Evolutionary conservation across 345 rosid species (phyloP), one percentile per base, ranked within the genome.

Genomic region (Euphorbia peplus): DNA sequence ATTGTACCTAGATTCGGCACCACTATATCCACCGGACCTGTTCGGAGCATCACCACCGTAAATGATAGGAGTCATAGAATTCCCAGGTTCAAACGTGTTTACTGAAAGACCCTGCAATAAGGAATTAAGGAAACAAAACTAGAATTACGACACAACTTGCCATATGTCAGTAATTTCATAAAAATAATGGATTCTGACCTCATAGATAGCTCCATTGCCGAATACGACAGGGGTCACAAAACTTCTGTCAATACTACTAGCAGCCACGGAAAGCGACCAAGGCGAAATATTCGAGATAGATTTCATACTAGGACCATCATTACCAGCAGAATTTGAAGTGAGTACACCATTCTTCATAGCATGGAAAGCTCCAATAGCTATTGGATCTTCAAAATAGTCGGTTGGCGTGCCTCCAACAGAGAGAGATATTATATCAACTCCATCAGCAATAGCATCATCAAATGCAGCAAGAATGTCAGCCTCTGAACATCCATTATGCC

Each of bases 231-330:
- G 26, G 21, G 68, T 59, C 5, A 70, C 32, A 25, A 76, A 69
- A 37, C 58, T 76, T 13, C 83, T 56, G 32, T 79, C 78, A 4
- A 68, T 66, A 60, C 66, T 71, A 62, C 75, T 74, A 9, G 79
- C 85, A 28, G 81, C 85, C 29, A 76, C 81, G 6, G 80, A 65
- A 50, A 82, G 69, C 32, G 66, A 25, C 85, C 81, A 79, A 12
- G 83, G 83, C 10, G 76, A 60, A 12, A 54, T 32, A 58, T 73
- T 82, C 21, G 63, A 4, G 8, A 64, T 15, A 1, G 66, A 35
- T 57, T 39, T 54, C 29, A 48, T 47, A 19, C 1, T 3, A 9
- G 81, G 81, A 6, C 75, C 84, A 0, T 39, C 13, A 66, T 81
- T 81, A 0, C 80, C 85, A 15, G 64, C 79, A n/a, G 68, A 39